Conservation (phyloP, 495 filamentous ascomycete genomes). For the Penicillium simplicissimum region DNA sequence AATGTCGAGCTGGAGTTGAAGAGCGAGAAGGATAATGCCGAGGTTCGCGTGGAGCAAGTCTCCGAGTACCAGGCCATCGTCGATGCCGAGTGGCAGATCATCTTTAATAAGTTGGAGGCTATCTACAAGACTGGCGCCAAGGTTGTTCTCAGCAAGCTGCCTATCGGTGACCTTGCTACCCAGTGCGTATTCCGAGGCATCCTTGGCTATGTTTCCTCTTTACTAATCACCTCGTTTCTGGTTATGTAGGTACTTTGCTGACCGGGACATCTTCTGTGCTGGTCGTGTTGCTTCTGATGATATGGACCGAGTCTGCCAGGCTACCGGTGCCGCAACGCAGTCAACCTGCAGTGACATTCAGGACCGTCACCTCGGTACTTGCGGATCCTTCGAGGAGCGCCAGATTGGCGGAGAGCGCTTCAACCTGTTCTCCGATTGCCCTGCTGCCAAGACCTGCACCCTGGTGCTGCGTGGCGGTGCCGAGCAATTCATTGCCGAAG, state of each 20-base stretch:
- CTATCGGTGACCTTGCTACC: conserved; percentile 95
- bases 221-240: neutral
- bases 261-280: conserved; percentile 97
- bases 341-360: conserved; percentile 97
- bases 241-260: conserved; percentile 76
- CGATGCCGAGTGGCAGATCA: conserved; percentile 99
- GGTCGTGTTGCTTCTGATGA: conserved; percentile 91
- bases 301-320: conserved; percentile 93
- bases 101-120: conserved; percentile 97
- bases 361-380: conserved; percentile 85
- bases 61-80: conserved; percentile 99
- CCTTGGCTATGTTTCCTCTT: no score
- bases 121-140: conserved; percentile 90
- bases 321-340: conserved; percentile 87
- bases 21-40: conserved; percentile 98
- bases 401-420: conserved; percentile 97
- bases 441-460: conserved; percentile 93
- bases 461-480: conserved; percentile 92
- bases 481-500: conserved; percentile 98
- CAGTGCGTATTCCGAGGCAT: conserved; percentile 58
- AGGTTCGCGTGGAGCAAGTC: conserved; percentile 96
- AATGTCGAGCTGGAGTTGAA: conserved; percentile 98
- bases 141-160: conserved; percentile 94
- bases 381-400: conserved; percentile 87
- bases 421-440: conserved; percentile 97